A percentile compares a stretch with the other conserved stretches of the same genome.
Conservation (phyloP, 1,284 basidiomycete genomes). For the Malassezia japonica region DNA sequence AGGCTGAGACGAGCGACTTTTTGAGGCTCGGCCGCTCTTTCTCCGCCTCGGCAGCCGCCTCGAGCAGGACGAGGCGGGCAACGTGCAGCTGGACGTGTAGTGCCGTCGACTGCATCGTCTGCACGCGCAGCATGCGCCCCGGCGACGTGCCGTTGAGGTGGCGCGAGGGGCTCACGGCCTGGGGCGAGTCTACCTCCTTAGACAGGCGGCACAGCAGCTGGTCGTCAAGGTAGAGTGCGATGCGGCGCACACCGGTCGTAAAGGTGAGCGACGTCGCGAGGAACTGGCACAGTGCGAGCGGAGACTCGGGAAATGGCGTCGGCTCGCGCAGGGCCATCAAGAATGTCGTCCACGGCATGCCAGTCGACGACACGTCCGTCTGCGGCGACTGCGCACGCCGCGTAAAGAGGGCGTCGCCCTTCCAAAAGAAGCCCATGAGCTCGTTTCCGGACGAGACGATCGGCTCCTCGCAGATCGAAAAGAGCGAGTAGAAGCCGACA, state of each 20-base stretch:
- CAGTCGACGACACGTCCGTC: slow-evolving; percentile 22
- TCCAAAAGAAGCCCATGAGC: slow-evolving; percentile 91
- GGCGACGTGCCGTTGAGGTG: slow-evolving; percentile 51
- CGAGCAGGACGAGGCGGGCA: slow-evolving; percentile 60
- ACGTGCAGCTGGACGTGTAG: slow-evolving; percentile 73
- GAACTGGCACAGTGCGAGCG: slow-evolving; percentile 78
- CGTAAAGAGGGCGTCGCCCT: slow-evolving; percentile 50
- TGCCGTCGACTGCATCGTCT: slow-evolving; percentile 60
- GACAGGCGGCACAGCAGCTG: slow-evolving; percentile 64
- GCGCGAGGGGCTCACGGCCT: slow-evolving; percentile 56
- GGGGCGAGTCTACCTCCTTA: slow-evolving; percentile 60
- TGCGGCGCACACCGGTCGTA: slow-evolving; percentile 68
- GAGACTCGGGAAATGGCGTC: slow-evolving; percentile 65
- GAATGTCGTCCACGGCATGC: slow-evolving; percentile 71
- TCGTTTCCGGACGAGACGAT: slow-evolving; percentile 79
- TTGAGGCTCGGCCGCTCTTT: slow-evolving; percentile 55
- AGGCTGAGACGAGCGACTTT: slow-evolving; percentile 27
- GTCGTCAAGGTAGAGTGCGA: slow-evolving; percentile 59
- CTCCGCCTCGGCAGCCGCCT: slow-evolving; percentile 56
- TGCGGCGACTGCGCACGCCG: slow-evolving; percentile 28
- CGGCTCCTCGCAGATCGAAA: slow-evolving; percentile 63
- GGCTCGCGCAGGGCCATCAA: slow-evolving; percentile 80
- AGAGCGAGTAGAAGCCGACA: slow-evolving; percentile 54
- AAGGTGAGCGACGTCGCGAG: slow-evolving; percentile 87
- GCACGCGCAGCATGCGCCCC: slow-evolving; percentile 61